Evolutionary conservation across 768 basidiomycete genomes (phyloP).

Genomic region (Phanerochaete sordida): DNA sequence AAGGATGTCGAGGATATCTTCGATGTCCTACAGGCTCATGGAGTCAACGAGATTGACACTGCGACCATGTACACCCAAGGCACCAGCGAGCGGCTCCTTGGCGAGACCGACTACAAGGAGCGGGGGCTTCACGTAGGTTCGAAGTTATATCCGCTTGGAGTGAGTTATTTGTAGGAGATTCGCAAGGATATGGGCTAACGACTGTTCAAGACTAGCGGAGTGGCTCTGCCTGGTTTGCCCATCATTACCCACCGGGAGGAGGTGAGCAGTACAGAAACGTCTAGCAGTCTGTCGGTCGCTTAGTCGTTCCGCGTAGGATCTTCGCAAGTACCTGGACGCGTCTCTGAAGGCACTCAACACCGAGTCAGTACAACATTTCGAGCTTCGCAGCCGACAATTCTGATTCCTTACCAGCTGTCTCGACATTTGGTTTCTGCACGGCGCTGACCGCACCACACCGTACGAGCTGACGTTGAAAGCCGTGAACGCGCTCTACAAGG

Average conservation of each 20-base stretch:
- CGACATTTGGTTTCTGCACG: conserved; percentile 49
- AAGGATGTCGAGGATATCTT: conserved; percentile 49
- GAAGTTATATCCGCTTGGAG: conserved; percentile 38
- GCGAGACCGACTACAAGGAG: conserved; percentile 44
- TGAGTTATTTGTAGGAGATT: no score
- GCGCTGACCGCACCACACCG: conserved; percentile 38
- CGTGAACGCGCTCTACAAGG: conserved; percentile 45
- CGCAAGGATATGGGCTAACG: neutral
- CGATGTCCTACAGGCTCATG: conserved; percentile 50
- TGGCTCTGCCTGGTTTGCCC: neutral
- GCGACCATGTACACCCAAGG: conserved; percentile 25
- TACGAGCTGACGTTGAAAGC: conserved; percentile 44
- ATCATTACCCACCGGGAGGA: conserved; percentile 6
- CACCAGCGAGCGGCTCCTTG: conserved; percentile 38
- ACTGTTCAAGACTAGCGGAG: neutral
- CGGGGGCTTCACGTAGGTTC: conserved; percentile 55
- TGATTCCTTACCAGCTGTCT: conserved; percentile 34
- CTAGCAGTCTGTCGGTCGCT: neutral
- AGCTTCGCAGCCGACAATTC: conserved; percentile 19
- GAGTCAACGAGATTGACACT: conserved; percentile 46
- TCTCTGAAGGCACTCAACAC: conserved; percentile 43
- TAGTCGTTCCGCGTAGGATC: neutral
- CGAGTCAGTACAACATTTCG: conserved; percentile 31
- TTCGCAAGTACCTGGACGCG: conserved; percentile 18
- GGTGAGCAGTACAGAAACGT: no score